Evolutionary conservation across 1,284 basidiomycete genomes (phyloP).

Genomic region (Naganishia sp.): DNA sequence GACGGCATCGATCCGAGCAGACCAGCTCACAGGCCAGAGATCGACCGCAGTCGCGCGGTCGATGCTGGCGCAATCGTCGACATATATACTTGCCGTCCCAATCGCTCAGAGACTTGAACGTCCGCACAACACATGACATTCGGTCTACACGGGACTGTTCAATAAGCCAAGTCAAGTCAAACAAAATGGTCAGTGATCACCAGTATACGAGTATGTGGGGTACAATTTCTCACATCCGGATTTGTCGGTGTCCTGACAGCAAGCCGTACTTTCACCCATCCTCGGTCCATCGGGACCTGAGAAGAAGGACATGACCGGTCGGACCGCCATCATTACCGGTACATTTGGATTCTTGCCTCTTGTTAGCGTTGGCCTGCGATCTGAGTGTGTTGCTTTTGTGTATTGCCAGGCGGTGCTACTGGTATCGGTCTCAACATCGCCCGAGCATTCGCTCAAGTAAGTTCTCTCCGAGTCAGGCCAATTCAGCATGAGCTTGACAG

Average conservation of each 20-base stretch:
- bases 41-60: too few species aligned
- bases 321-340: slow-evolving; percentile 56
- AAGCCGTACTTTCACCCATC: slow-evolving; percentile 42
- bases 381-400: too few species aligned
- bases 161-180: neutral
- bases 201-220: too few species aligned
- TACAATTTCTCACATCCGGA: too few species aligned
- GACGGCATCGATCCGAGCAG: neutral
- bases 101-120: neutral
- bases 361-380: neutral
- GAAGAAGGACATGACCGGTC: slow-evolving; percentile 45
- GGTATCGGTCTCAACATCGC: slow-evolving; percentile 57
- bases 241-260: slow-evolving; percentile 35
- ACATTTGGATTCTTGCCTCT: neutral
- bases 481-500: neutral
- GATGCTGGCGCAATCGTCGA: too few species aligned
- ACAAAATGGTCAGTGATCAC: neutral
- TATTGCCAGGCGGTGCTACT: slow-evolving; percentile 46
- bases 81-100: too few species aligned
- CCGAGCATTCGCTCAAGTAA: slow-evolving; percentile 50
- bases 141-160: too few species aligned
- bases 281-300: slow-evolving; percentile 45
- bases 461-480: neutral
- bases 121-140: too few species aligned
- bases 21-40: too few species aligned